phyloP scores from a whole-genome alignment of 225 moss, liverwort and hornwort genomes.

The Neckera pumila region DNA sequence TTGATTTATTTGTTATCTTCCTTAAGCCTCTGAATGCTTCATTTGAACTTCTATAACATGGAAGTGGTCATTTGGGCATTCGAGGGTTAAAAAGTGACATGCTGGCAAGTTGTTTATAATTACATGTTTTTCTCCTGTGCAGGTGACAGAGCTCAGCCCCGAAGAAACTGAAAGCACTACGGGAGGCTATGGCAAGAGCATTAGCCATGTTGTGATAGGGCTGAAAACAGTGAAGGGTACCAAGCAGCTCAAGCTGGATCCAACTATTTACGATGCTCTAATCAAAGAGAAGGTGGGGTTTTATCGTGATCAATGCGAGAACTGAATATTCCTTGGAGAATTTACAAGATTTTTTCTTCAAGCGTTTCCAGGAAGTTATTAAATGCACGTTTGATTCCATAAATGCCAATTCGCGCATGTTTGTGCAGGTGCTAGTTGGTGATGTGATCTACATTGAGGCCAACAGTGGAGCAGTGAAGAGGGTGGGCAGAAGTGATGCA shows the following conservation, averaged over 20 bases:
- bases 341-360: not conserved
- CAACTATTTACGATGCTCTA: conserved; percentile 84
- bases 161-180: conserved; percentile 96
- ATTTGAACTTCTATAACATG: not conserved
- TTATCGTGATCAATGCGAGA: not conserved
- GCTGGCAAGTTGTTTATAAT: not conserved
- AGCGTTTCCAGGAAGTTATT: not conserved
- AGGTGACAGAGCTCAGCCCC: conserved; percentile 84
- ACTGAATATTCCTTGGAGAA: not conserved
- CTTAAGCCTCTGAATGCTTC: not conserved
- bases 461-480: conserved; percentile 91
- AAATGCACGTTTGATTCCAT: not conserved
- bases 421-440: conserved; percentile 70
- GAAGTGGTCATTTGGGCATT: not conserved
- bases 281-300: conserved; percentile 75
- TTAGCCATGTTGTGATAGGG: conserved; percentile 90
- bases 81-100: not conserved
- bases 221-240: conserved; percentile 96
- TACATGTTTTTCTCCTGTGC: not conserved
- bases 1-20: not conserved
- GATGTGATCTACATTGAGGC: conserved; percentile 97
- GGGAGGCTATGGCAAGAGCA: conserved; percentile 96
- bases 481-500: conserved; percentile 93
- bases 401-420: not conserved
- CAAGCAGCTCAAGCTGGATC: conserved; percentile 90